A percentile compares a stretch with the other conserved stretches of the same genome.
Conservation (phyloP, 2,329 filamentous ascomycete genomes). For the Pezicula radicicola region DNA sequence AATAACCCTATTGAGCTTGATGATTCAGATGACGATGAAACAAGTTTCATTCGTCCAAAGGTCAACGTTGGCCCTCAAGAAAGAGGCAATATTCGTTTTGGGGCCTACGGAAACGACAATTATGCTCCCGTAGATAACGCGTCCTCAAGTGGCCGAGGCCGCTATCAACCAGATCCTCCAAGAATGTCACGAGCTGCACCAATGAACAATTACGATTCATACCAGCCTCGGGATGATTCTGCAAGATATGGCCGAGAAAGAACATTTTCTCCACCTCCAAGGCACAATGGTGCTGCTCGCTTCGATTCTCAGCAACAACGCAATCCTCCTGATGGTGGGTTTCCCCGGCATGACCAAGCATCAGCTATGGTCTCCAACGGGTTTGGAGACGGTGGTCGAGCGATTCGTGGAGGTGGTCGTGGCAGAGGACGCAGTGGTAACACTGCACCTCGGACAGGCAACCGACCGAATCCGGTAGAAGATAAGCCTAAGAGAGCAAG, state of each 20-base stretch:
- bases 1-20: slow-evolving; percentile 25
- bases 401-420: too few relatives aligned
- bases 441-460: too few relatives aligned
- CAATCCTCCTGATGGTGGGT: background rate
- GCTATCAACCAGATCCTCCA: background rate
- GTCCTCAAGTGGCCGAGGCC: background rate
- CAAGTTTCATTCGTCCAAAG: slow-evolving; percentile 24
- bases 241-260: slow-evolving; percentile 6
- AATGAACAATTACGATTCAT: background rate
- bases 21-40: slow-evolving; percentile 22
- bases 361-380: too few relatives aligned
- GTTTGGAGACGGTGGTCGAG: too few relatives aligned
- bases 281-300: background rate
- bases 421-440: too few relatives aligned
- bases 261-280: slow-evolving; percentile 7
- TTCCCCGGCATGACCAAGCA: too few relatives aligned
- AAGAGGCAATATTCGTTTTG: slow-evolving; percentile 16
- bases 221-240: background rate
- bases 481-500: too few relatives aligned
- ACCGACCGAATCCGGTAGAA: too few relatives aligned
- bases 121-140: background rate
- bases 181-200: background rate
- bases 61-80: slow-evolving; percentile 8
- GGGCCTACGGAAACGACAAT: background rate
- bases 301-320: background rate